Percentiles rank a stretch among this genome's conserved stretches.
Evolutionary conservation across 2,329 filamentous ascomycete species (phyloP).

Genomic region (Aspergillus costaricaensis): DNA sequence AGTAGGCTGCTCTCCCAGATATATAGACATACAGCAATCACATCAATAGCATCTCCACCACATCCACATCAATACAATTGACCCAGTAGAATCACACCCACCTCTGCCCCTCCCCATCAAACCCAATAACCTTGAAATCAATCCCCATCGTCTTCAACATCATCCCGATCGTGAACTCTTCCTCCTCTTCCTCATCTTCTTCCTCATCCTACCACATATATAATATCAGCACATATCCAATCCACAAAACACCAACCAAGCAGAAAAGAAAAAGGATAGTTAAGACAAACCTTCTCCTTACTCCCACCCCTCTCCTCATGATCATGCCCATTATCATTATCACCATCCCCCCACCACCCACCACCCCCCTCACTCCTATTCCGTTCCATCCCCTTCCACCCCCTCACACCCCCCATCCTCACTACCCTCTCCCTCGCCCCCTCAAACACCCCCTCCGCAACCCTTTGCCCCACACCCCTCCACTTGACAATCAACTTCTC

Average conservation of each 20-base stretch:
- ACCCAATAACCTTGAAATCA: conserved; percentile 64
- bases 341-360: conserved; percentile 39
- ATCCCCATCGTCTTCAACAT: conserved; percentile 69
- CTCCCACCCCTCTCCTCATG: conserved; percentile 19
- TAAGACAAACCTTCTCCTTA: conserved; percentile 35
- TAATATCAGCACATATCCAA: background rate
- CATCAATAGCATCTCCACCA: background rate
- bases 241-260: too few relatives aligned
- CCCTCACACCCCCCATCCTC: conserved; percentile 63
- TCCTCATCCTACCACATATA: too few relatives aligned
- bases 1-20: background rate
- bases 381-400: conserved; percentile 54
- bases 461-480: conserved; percentile 60
- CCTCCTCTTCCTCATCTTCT: too few relatives aligned
- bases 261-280: conserved; percentile 32
- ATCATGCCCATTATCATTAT: conserved; percentile 23
- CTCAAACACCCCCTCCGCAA: conserved; percentile 68
- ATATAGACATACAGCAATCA: background rate
- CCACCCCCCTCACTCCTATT: conserved; percentile 35
- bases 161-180: conserved; percentile 70
- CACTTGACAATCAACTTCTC: conserved; percentile 60
- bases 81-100: conserved; percentile 45
- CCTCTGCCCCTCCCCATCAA: conserved; percentile 57
- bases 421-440: conserved; percentile 62
- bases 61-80: background rate